Evolutionary conservation across 2,329 filamentous ascomycete genomes (phyloP).

Genomic region (Dactylellina haptotyla): DNA sequence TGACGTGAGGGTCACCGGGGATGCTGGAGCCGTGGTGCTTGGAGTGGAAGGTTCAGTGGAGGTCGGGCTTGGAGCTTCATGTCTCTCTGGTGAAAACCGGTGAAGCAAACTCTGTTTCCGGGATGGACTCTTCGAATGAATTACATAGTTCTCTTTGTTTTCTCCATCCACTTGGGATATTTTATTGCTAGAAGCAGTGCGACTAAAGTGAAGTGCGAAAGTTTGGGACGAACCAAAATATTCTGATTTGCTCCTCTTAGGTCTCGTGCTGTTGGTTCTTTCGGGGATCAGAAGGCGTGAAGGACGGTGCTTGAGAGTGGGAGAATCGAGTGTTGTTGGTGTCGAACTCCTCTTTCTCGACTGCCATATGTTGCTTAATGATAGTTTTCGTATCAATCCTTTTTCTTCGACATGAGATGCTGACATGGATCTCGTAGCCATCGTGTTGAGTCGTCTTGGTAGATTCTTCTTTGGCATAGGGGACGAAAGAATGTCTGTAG

Average conservation of each 20-base stretch:
- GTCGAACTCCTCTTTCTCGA: constrained; percentile 45
- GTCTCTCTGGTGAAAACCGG: constrained; percentile 36
- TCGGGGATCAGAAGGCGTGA: constrained; percentile 39
- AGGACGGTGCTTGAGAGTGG: constrained; percentile 24
- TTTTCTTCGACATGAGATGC: constrained; percentile 37
- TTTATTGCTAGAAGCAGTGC: constrained; percentile 1
- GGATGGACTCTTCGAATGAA: constrained; percentile 25
- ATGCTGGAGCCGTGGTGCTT: constrained; percentile 34
- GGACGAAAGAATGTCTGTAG: constrained; percentile 43
- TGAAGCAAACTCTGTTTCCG: constrained; percentile 34
- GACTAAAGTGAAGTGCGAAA: constrained; percentile 14
- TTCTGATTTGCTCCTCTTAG: constrained; percentile 50
- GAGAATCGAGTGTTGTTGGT: constrained; percentile 22
- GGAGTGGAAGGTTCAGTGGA: constrained; percentile 44
- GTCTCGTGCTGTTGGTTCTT: constrained; percentile 21
- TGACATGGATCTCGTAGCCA: constrained; percentile 29
- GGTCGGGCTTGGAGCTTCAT: constrained; percentile 14
- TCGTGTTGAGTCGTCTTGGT: constrained; percentile 31
- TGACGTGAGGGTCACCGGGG: constrained; percentile 38
- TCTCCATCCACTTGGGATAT: constrained; percentile 16
- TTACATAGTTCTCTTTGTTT: constrained; percentile 45
- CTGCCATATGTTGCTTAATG: constrained; percentile 44
- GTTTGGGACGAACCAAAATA: constrained; percentile 26
- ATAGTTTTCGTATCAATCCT: constrained; percentile 41
- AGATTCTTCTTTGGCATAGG: constrained; percentile 29